Percentiles rank a stretch among this genome's conserved stretches.
These are phyloP conservation scores for Tilletia horrida DNA, from an alignment of 1,284 basidiomycete species.

Conservation along the genomic window DNA sequence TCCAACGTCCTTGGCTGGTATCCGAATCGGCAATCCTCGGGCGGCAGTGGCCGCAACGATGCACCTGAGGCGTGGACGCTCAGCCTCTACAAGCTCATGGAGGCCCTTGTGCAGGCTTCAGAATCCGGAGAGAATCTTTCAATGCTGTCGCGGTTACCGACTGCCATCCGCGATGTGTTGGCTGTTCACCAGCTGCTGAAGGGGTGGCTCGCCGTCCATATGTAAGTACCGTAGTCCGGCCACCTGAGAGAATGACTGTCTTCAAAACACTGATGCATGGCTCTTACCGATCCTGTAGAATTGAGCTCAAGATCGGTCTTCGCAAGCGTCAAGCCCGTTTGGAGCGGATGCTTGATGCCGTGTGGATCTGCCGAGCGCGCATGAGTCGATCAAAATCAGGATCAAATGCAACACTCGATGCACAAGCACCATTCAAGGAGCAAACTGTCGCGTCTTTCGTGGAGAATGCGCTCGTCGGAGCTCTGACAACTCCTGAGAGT, in stretches of 20 bases:
- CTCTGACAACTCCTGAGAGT: conserved; percentile 42
- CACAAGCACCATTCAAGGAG: conserved; percentile 36
- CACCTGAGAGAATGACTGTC: no score
- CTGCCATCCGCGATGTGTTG: conserved; percentile 39
- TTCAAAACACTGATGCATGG: no score
- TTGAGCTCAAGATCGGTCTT: conserved; percentile 46
- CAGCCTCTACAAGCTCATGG: conserved; percentile 48
- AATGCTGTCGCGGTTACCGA: conserved; percentile 37
- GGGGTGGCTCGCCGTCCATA: conserved; percentile 49
- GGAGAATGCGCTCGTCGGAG: conserved; percentile 45
- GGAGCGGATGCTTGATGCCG: conserved; percentile 44
- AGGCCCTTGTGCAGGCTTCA: conserved; percentile 27
- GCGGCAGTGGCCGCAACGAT: conserved; percentile 20
- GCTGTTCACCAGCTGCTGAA: conserved; percentile 44
- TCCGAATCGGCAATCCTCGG: conserved; percentile 24
- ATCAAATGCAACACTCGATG: conserved; percentile 20
- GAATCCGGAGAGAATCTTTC: conserved; percentile 20
- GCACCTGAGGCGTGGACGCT: conserved; percentile 37
- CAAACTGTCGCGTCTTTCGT: conserved; percentile 47
- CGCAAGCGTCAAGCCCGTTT: conserved; percentile 39
- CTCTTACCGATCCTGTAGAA: conserved; percentile 17
- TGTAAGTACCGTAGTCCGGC: conserved; percentile 22
- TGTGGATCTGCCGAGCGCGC: conserved; percentile 45
- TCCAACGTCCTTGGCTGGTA: conserved; percentile 39
- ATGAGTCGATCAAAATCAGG: conserved; percentile 29